Conservation (phyloP, 225 moss, liverwort and hornwort species). For the Physcomitrium patens region DNA sequence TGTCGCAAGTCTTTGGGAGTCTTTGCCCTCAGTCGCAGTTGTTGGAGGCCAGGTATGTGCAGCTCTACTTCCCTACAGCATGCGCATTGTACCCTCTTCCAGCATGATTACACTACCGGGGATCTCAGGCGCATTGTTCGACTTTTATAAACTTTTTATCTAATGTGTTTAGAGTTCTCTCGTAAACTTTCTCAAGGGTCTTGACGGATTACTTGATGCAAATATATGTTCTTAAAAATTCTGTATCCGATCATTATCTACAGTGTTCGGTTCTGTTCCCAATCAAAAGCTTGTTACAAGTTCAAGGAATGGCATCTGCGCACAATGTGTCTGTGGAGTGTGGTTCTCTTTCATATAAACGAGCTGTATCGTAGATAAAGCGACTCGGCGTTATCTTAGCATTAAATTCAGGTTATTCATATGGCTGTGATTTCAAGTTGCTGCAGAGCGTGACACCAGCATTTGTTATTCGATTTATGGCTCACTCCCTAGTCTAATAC, state of each 20-base stretch:
- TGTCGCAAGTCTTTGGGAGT: constrained; percentile 90
- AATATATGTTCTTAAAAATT: no score
- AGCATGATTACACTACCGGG: no score
- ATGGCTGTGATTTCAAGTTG: no score
- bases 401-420: not conserved
- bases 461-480: no score
- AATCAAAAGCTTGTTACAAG: not conserved
- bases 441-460: no score
- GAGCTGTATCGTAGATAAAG: not conserved
- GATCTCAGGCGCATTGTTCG: not conserved
- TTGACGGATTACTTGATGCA: not conserved
- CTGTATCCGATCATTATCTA: not conserved
- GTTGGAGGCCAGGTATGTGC: constrained; percentile 85
- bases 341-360: not conserved
- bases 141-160: not conserved
- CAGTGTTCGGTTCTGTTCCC: not conserved
- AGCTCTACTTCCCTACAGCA: not conserved
- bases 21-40: constrained; percentile 87
- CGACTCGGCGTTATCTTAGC: constrained; percentile 6
- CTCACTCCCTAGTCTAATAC: no score
- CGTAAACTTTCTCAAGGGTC: not conserved
- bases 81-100: not conserved
- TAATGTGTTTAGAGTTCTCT: not conserved
- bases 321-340: not conserved
- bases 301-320: not conserved